A percentile compares a stretch with the other conserved stretches of the same genome.
These are phyloP conservation scores for Aspergillus leporis DNA, from an alignment of 495 filamentous ascomycete genomes.

Conservation along the genomic window DNA sequence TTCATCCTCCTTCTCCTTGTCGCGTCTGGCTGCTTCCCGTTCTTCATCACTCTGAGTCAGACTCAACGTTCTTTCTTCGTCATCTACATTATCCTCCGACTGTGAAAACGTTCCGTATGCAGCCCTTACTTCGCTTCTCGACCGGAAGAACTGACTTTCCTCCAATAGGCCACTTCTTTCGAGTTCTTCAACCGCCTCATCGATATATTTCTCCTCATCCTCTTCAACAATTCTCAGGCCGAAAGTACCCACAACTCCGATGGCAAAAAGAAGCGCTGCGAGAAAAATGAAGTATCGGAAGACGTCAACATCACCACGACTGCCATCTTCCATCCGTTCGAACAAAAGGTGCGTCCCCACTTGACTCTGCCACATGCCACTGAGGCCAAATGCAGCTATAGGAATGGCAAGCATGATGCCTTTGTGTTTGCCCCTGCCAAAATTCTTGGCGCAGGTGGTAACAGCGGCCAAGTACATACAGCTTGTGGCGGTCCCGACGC, in stretches of 20 bases:
- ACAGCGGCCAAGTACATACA: constrained; percentile 85
- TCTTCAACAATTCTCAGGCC: constrained; percentile 68
- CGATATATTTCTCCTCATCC: constrained; percentile 68
- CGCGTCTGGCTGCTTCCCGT: constrained; percentile 43
- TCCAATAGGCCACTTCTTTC: constrained; percentile 84
- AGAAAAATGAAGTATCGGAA: constrained; percentile 85
- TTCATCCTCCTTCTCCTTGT: constrained; percentile 59
- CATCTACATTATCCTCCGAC: constrained; percentile 29
- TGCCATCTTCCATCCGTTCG: constrained; percentile 59
- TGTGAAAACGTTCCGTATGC: constrained; percentile 57
- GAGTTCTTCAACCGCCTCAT: constrained; percentile 81
- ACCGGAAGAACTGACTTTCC: constrained; percentile 62
- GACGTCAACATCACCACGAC: constrained; percentile 78
- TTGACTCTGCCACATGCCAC: constrained; percentile 94
- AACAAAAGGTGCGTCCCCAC: constrained; percentile 77
- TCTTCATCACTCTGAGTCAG: constrained; percentile 46
- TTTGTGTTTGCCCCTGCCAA: constrained; percentile 82
- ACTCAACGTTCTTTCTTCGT: constrained; percentile 29
- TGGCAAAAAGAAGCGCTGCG: constrained; percentile 59
- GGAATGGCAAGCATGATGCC: constrained; percentile 87
- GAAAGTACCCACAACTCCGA: constrained; percentile 74
- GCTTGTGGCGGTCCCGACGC: constrained; percentile 78
- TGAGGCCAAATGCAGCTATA: constrained; percentile 89
- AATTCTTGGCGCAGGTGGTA: constrained; percentile 96
- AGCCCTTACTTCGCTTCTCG: constrained; percentile 34